Percentiles rank a stretch among this genome's conserved stretches.
phyloP scores from a whole-genome alignment of 2,329 filamentous ascomycete genomes.

The Talaromyces marneffei region DNA sequence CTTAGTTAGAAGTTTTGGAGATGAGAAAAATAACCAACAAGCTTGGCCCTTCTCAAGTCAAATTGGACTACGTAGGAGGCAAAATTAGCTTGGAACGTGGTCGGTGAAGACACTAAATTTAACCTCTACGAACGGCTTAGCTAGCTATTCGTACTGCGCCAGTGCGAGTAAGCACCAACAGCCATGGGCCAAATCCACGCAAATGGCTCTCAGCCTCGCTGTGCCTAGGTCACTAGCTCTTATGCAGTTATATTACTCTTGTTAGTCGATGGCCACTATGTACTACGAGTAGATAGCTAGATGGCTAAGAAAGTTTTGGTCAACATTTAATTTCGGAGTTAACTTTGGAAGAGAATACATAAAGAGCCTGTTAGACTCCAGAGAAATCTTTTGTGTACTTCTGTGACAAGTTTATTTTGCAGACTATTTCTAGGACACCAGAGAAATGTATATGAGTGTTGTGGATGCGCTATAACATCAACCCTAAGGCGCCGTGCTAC shows the following conservation, averaged over 20 bases:
- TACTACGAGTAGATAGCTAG: not conserved
- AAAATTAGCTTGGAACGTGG: not conserved
- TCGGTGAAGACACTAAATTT: not conserved
- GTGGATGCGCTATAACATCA: not conserved
- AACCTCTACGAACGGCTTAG: not conserved
- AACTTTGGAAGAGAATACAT: not conserved
- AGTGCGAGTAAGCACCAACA: not conserved
- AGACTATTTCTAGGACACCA: not conserved
- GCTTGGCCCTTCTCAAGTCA: not conserved
- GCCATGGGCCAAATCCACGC: not conserved
- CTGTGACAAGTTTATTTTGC: not conserved
- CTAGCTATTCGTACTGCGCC: not conserved
- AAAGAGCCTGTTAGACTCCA: not conserved
- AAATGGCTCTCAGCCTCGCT: not conserved
- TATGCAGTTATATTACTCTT: not conserved
- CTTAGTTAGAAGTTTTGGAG: not conserved
- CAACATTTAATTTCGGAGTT: not conserved
- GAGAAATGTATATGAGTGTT: not conserved
- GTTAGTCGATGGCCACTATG: not conserved
- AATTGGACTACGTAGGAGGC: too few species aligned
- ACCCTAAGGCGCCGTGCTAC: not conserved
- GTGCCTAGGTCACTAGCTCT: not conserved
- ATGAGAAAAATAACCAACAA: not conserved
- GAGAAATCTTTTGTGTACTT: not conserved
- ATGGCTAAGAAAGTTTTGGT: not conserved